Conservation (phyloP, 2,329 filamentous ascomycete genomes). For the Lecanoromycetidae sp. region DNA sequence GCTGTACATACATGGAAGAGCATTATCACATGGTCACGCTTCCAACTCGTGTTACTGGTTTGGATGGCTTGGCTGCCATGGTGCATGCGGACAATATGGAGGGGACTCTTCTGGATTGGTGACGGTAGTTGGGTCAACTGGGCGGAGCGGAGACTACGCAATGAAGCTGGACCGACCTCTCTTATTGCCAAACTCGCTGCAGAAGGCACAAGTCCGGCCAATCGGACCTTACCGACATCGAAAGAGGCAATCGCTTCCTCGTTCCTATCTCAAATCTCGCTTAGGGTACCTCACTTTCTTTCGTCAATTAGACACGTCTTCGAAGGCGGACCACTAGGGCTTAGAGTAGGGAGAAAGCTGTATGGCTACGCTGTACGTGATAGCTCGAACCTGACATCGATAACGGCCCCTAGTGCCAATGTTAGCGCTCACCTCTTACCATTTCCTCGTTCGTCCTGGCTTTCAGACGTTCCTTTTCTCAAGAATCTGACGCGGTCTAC, state of each 20-base stretch:
- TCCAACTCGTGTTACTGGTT: constrained; percentile 64
- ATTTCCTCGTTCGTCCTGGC: constrained; percentile 32
- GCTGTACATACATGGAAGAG: constrained; percentile 60
- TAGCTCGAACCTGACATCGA: constrained; percentile 15
- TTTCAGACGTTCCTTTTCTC: constrained; percentile 48
- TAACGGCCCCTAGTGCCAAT: background rate
- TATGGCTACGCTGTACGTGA: background rate
- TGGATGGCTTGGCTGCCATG: constrained; percentile 87
- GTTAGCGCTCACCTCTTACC: background rate
- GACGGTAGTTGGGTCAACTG: constrained; percentile 54
- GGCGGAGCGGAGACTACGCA: constrained; percentile 6
- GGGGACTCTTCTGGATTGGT: constrained; percentile 86
- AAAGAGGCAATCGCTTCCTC: constrained; percentile 21
- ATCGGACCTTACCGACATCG: constrained; percentile 18
- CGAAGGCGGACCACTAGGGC: constrained; percentile 34
- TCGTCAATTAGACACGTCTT: constrained; percentile 31
- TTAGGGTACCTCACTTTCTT: constrained; percentile 24
- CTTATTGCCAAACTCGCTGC: constrained; percentile 20
- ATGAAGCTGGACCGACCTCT: constrained; percentile 12
- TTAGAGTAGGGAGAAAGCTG: constrained; percentile 31
- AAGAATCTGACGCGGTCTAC: constrained; percentile 52
- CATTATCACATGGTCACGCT: constrained; percentile 65
- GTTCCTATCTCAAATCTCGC: constrained; percentile 20
- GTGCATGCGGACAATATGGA: constrained; percentile 83
- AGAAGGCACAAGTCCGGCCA: constrained; percentile 22